Conservation (phyloP, 2,329 filamentous ascomycete species). For the Sporothrix variecibatus region DNA sequence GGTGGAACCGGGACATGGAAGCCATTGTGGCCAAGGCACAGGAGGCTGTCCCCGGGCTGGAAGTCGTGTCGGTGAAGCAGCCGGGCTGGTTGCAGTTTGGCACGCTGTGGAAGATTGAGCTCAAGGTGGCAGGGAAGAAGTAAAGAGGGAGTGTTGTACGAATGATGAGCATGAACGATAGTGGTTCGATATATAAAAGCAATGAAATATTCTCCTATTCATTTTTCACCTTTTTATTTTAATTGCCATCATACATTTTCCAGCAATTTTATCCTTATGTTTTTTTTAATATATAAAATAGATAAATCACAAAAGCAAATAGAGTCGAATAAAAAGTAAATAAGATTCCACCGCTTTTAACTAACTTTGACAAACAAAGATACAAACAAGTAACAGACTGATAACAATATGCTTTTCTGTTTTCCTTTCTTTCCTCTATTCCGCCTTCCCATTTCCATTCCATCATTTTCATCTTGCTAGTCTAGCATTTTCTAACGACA, state of each 20-base stretch:
- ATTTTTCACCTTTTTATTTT: too few relatives aligned
- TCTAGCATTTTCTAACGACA: background rate
- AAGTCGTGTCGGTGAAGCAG: slow-evolving; percentile 56
- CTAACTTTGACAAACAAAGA: background rate
- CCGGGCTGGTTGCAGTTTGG: slow-evolving; percentile 57
- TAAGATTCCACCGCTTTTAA: background rate
- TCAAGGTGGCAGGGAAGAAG: slow-evolving; percentile 43
- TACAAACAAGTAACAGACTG: background rate
- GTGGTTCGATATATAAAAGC: background rate
- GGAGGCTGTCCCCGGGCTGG: slow-evolving; percentile 52
- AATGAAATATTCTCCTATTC: background rate
- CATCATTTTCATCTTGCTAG: background rate
- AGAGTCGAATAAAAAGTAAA: background rate
- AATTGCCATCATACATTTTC: background rate
- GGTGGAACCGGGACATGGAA: slow-evolving; percentile 68
- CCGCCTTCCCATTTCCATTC: background rate
- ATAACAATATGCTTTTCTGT: background rate
- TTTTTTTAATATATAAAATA: background rate
- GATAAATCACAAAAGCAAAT: background rate
- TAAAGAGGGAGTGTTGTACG: background rate
- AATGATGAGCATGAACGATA: background rate
- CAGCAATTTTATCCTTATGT: background rate
- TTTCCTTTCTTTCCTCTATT: background rate
- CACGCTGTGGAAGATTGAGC: slow-evolving; percentile 61
- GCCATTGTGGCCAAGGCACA: slow-evolving; percentile 54